These are phyloP conservation scores for Acanthamoeba triangularis DNA, from an alignment of 208 protist species.

Conservation along the genomic window DNA sequence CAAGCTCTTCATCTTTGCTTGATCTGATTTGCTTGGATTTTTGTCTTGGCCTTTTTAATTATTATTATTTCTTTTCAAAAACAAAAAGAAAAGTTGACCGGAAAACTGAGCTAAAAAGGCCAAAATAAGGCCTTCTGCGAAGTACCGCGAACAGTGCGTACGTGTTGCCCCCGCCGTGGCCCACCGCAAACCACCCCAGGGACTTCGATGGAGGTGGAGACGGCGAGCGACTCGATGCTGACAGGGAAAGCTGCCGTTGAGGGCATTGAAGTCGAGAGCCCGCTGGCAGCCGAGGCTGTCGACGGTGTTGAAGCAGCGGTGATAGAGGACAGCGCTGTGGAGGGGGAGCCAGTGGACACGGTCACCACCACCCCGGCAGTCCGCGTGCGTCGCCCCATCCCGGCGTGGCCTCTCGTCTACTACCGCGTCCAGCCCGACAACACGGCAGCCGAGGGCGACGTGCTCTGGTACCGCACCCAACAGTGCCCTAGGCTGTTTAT, in stretches of 20 bases:
- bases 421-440: not conserved
- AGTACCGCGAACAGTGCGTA: not conserved
- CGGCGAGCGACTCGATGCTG: too few species aligned
- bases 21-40: not conserved
- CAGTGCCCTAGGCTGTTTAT: not conserved
- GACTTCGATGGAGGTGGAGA: too few species aligned
- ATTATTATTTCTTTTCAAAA: not conserved
- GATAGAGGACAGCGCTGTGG: not conserved
- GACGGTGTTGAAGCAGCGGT: not conserved
- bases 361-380: not conserved
- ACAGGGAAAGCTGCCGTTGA: too few species aligned
- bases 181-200: too few species aligned
- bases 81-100: not conserved
- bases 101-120: too few species aligned
- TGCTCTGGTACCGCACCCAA: not conserved
- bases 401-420: slow-evolving; percentile 51
- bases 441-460: not conserved
- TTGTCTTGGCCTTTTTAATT: not conserved
- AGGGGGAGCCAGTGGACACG: too few species aligned
- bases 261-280: too few species aligned
- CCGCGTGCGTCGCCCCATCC: slow-evolving; percentile 33
- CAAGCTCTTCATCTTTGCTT: not conserved
- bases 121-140: too few species aligned
- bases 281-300: too few species aligned
- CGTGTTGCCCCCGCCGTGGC: not conserved